phyloP scores from a whole-genome alignment of 176 grass and related monocot species.

The Carex parvula region DNA sequence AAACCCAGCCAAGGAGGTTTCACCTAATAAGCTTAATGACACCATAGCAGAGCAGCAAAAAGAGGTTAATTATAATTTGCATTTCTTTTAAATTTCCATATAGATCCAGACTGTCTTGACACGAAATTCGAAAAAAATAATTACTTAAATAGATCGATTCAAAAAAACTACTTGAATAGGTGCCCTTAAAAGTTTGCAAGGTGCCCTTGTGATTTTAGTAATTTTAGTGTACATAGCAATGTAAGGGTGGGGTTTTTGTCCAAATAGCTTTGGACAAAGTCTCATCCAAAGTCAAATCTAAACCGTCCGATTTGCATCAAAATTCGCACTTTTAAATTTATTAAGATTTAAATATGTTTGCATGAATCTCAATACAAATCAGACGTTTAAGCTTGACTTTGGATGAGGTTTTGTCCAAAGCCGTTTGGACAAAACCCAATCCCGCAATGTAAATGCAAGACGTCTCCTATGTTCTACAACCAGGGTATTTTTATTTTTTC shows the following conservation, averaged over 20 bases:
- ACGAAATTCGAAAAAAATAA: not conserved
- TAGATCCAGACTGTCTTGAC: not conserved
- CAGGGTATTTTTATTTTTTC: not conserved
- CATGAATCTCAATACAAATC: too few relatives aligned
- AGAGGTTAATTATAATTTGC: constrained; percentile 8
- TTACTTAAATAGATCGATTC: not conserved
- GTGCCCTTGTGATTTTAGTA: not conserved
- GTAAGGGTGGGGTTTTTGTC: too few relatives aligned
- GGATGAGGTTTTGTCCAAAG: too few relatives aligned
- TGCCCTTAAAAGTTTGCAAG: not conserved
- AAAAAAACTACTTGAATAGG: not conserved
- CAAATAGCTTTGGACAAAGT: too few relatives aligned
- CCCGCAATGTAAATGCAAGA: not conserved
- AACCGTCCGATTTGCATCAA: too few relatives aligned
- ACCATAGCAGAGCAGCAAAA: not conserved
- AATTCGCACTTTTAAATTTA: too few relatives aligned
- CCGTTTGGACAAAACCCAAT: too few relatives aligned
- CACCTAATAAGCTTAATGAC: not conserved
- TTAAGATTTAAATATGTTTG: too few relatives aligned
- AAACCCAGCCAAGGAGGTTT: not conserved
- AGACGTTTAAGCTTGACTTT: too few relatives aligned
- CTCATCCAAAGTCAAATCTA: too few relatives aligned
- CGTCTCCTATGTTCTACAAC: not conserved
- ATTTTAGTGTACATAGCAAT: not conserved
- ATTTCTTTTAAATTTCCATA: not conserved